phyloP scores from a whole-genome alignment of 2,329 filamentous ascomycete genomes.

The Colletotrichum cordylinicola region DNA sequence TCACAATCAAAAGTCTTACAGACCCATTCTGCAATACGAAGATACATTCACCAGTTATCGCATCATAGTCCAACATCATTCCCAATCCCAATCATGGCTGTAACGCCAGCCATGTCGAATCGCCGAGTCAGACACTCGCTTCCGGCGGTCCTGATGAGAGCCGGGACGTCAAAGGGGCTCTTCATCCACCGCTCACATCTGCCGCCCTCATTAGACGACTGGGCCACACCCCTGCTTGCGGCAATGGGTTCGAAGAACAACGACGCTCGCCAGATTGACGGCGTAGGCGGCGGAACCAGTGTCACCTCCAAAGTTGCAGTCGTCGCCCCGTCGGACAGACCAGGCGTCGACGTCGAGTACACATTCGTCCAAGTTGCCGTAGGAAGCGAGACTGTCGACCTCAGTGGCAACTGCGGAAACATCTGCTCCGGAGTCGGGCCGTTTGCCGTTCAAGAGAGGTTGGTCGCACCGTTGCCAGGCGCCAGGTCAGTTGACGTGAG shows the following conservation, averaged over 20 bases:
- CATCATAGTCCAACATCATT: not conserved
- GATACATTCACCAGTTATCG: not conserved
- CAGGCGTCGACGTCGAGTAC: slow-evolving; percentile 62
- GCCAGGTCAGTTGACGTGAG: slow-evolving; percentile 28
- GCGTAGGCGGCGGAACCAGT: slow-evolving; percentile 65
- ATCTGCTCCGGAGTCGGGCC: slow-evolving; percentile 66
- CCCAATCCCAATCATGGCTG: not conserved
- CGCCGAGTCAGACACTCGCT: slow-evolving; percentile 30
- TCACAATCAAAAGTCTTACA: not conserved
- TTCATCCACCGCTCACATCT: slow-evolving; percentile 62
- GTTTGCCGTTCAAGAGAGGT: slow-evolving; percentile 60
- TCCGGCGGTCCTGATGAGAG: slow-evolving; percentile 64
- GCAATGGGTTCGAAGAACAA: slow-evolving; percentile 61
- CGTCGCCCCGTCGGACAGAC: slow-evolving; percentile 45
- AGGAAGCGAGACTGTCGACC: slow-evolving; percentile 58
- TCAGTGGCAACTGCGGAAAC: slow-evolving; percentile 68
- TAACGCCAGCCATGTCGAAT: not conserved
- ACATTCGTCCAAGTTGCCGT: slow-evolving; percentile 69
- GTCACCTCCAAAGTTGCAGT: slow-evolving; percentile 68
- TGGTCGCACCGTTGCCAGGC: slow-evolving; percentile 32
- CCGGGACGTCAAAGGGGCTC: slow-evolving; percentile 67
- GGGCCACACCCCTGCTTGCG: slow-evolving; percentile 57
- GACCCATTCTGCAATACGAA: not conserved
- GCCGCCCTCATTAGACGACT: slow-evolving; percentile 48
- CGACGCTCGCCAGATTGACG: slow-evolving; percentile 65